These are phyloP conservation scores for Stevia rebaudiana DNA, from an alignment of 140 eudicot species.

Conservation along the genomic window DNA sequence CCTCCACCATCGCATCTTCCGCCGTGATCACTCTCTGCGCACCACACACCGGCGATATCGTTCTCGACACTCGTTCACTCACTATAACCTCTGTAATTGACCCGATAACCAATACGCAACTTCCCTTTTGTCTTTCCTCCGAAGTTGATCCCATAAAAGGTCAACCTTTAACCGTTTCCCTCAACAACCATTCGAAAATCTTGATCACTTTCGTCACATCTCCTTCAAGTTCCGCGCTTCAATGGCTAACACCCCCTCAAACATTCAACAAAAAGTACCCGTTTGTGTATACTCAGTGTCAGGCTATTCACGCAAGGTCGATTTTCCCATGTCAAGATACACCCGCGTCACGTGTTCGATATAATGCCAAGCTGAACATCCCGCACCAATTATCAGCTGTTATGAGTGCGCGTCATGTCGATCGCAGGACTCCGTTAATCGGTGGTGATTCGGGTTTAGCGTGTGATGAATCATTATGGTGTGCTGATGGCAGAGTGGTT, in stretches of 20 bases:
- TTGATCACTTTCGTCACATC: constrained; percentile 43
- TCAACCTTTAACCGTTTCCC: constrained; percentile 41
- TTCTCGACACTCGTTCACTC: constrained; percentile 77
- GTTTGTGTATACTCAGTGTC: constrained; percentile 89
- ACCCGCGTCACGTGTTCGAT: constrained; percentile 64
- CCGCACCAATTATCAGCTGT: constrained; percentile 62
- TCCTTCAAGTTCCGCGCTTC: constrained; percentile 65
- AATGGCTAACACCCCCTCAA: constrained; percentile 84
- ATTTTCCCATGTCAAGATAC: constrained; percentile 96
- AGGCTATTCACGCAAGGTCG: constrained; percentile 85
- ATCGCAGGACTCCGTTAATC: constrained; percentile 39
- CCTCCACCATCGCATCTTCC: constrained; percentile 60
- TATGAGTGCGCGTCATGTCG: constrained; percentile 75
- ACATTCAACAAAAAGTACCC: constrained; percentile 60
- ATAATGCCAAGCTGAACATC: constrained; percentile 55
- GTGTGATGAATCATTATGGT: constrained; percentile 74
- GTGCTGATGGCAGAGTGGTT: constrained; percentile 85
- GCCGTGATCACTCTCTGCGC: constrained; percentile 54
- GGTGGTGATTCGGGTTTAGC: constrained; percentile 38
- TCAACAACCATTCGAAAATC: constrained; percentile 39
- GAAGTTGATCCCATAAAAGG: constrained; percentile 49
- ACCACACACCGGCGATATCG: constrained; percentile 56
- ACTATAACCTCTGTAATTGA: constrained; percentile 51
- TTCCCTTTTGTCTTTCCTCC: constrained; percentile 53
- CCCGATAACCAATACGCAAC: constrained; percentile 34